phyloP scores from a whole-genome alignment of 192 early-diverging fungal species.

The Backusella sp. region DNA sequence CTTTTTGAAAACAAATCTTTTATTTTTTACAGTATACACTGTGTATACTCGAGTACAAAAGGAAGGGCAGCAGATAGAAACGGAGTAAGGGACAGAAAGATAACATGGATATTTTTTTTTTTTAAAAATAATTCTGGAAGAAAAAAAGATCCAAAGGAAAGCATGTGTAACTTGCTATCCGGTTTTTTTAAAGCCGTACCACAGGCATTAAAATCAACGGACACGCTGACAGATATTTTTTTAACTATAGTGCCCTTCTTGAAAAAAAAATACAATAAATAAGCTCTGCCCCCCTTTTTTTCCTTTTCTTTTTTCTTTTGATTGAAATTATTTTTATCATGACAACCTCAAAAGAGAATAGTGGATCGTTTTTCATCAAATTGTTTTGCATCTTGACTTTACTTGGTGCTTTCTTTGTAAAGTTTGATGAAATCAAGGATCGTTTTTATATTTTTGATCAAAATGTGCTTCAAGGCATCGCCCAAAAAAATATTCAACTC shows the following conservation, averaged over 20 bases:
- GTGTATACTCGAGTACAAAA: not conserved
- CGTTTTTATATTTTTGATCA: conserved; percentile 42
- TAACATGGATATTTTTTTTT: not conserved
- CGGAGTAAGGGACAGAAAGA: not conserved
- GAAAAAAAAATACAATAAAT: not conserved
- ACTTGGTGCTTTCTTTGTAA: conserved; percentile 36
- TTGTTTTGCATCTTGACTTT: conserved; percentile 22
- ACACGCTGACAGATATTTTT: not conserved
- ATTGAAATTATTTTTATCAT: not conserved
- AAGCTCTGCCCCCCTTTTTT: not conserved
- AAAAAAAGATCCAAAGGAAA: not conserved
- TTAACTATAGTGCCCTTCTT: not conserved
- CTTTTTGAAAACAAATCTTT: too few relatives aligned
- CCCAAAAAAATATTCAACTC: conserved; percentile 32
- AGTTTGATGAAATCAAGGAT: conserved; percentile 35
- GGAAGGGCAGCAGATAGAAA: not conserved
- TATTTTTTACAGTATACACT: not conserved
- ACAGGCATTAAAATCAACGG: not conserved
- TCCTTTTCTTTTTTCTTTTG: not conserved
- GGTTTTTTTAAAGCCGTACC: not conserved
- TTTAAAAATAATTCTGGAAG: not conserved
- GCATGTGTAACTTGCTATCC: not conserved
- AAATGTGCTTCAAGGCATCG: conserved; percentile 32
- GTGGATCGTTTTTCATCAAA: conserved; percentile 4
- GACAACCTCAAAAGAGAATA: not conserved